Conservation (phyloP, 352 stramenopile genomes). For the Pythium coloratum region DNA sequence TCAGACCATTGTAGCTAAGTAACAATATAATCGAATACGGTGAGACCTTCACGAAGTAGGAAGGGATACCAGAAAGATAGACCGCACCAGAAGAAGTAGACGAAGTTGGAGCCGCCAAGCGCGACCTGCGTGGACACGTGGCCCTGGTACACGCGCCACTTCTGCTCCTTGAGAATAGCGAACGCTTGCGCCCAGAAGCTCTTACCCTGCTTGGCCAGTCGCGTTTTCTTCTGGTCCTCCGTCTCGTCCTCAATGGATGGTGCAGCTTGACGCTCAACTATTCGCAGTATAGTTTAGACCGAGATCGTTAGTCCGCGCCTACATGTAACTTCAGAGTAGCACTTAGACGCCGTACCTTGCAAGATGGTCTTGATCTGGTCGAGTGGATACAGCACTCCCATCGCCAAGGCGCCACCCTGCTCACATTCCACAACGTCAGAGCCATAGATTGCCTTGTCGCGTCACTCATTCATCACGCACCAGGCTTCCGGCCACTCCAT, state of each 20-base stretch:
- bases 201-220: conserved; percentile 19
- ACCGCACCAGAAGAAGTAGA: conserved; percentile 87
- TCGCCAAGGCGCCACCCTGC: conserved; percentile 70
- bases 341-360: conserved; percentile 42
- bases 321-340: neutral
- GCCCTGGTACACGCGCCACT: conserved; percentile 75
- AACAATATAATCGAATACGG: neutral
- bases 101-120: conserved; percentile 77
- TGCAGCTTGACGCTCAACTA: conserved; percentile 26
- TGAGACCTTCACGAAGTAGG: neutral
- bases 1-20: conserved; percentile 65
- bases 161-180: conserved; percentile 58
- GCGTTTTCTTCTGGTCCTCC: conserved; percentile 14
- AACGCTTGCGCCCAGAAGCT: conserved; percentile 48
- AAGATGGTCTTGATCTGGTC: conserved; percentile 88
- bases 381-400: conserved; percentile 80
- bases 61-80: neutral
- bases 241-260: conserved; percentile 11
- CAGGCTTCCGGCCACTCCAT: conserved; percentile 62
- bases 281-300: conserved; percentile 1
- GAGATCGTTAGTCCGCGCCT: neutral
- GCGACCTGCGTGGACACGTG: conserved; percentile 79
- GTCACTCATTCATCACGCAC: conserved; percentile 30
- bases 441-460: neutral
- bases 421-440: neutral